Evolutionary conservation across 73 alveolate genomes (phyloP), one percentile per base, ranked within the genome.

Genomic region (Loxodes magnus): DNA sequence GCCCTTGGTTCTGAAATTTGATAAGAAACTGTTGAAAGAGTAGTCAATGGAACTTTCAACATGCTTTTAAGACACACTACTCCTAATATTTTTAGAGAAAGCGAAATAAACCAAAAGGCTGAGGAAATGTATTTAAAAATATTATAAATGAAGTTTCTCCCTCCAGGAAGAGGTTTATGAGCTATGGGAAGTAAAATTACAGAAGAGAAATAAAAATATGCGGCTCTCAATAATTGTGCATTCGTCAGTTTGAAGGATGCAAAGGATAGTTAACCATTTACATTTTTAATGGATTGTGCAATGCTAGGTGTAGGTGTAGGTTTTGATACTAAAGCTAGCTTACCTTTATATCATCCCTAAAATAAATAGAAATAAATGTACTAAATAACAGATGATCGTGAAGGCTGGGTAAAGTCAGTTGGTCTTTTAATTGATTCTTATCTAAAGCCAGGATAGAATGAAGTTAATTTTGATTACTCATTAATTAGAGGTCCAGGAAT

Each of bases 91-190:
- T n/a, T n/a, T n/a, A n/a, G n/a, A n/a, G 38, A n/a, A 2, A 5
- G 28, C 0, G 35, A 39, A n/a, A 17, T 39, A 14, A 5, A 22
- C 17, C 20, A 16, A 33, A 12, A 33, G 10, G 87, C 87, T 5
- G 35, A 21, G 78, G 48, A 31, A 4, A 72, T 72, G 87, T 72
- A 49, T 46, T 69, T 64, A 23, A 64, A 56, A 33, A 72, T 72
- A 3, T 72, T 20, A 26, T 64, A 64, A 22, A 56, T 72, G 39
- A 72, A 72, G 53, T 72, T 72, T 49, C 34, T 72, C 19, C 87
- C 87, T 3, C 87, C 87, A 1, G 87, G 87, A 2, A 61, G 87
- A 21, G 87, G 87, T 3, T 54, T 72, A 0, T 72, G 87, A 79
- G 78, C 87, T 2, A 72, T 72, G 87, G 87, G 87, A n/a, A 64